These are phyloP conservation scores for Kockovaella imperatae DNA, from an alignment of 768 basidiomycete genomes.

Conservation along the genomic window DNA sequence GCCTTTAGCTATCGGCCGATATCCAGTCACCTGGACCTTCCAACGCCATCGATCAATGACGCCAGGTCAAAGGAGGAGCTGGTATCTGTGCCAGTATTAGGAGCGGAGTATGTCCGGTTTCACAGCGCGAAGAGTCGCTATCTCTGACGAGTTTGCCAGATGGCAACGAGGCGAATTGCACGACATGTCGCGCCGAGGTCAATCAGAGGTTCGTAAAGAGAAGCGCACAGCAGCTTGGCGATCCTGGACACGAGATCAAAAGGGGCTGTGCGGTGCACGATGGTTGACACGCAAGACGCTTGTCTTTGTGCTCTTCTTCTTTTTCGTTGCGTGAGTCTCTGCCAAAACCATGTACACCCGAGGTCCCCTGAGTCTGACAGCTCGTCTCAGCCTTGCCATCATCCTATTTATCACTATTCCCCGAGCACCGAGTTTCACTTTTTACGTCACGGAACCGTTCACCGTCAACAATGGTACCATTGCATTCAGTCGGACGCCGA, in stretches of 20 bases:
- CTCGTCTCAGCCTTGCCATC: slow-evolving; percentile 52
- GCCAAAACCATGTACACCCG: neutral
- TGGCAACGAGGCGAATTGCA: slow-evolving; percentile 75
- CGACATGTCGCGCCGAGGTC: slow-evolving; percentile 65
- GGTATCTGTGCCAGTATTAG: slow-evolving; percentile 84
- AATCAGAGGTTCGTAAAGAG: slow-evolving; percentile 50
- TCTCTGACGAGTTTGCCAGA: slow-evolving; percentile 14
- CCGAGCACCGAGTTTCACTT: slow-evolving; percentile 64
- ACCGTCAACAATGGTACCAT: slow-evolving; percentile 45
- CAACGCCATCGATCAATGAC: slow-evolving; percentile 13
- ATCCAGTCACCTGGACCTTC: slow-evolving; percentile 9
- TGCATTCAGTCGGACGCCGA: slow-evolving; percentile 67
- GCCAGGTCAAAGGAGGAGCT: slow-evolving; percentile 56
- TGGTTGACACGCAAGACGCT: slow-evolving; percentile 68
- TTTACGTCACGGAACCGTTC: slow-evolving; percentile 58
- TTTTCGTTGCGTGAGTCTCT: slow-evolving; percentile 56
- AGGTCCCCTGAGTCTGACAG: neutral
- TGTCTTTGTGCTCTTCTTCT: slow-evolving; percentile 52
- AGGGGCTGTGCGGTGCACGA: slow-evolving; percentile 63
- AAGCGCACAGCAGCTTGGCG: slow-evolving; percentile 59
- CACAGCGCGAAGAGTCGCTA: neutral
- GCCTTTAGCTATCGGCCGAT: slow-evolving; percentile 27
- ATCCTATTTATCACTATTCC: slow-evolving; percentile 73
- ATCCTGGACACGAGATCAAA: slow-evolving; percentile 68
- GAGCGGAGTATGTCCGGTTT: slow-evolving; percentile 55